Evolutionary conservation across 257 asterid genomes (phyloP), one percentile per base, ranked within the genome.

Genomic region (Ocimum tenuiflorum): DNA sequence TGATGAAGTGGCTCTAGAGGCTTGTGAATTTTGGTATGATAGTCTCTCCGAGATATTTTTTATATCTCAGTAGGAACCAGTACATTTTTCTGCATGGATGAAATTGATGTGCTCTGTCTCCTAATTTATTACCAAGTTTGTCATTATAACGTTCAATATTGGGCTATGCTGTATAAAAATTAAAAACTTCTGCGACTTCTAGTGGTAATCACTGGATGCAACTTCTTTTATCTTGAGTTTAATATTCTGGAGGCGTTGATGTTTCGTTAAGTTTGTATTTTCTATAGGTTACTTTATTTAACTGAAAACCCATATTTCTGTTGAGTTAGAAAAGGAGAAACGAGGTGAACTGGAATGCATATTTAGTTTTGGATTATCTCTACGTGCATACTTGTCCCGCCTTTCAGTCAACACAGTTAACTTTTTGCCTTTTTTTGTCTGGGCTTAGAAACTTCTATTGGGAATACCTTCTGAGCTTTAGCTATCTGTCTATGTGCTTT

Each of bases 1-100:
- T 65, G 95, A 90, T 8, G 99, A 94, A 74, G 97, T 90, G 82
- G 89, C 99, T 70, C 95, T 94, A 17, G 99, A 94, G 81, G 91
- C 99, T 54, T 94, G 99, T 85, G 99, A 94, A 83, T 90, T 94
- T 79, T 94, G 99, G 99, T 94, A 83, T 60, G 6, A 42, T 60
- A 22, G 27, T 51, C 11, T 46, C 47, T 9, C 46, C 46, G 17
- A 15, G 11, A 46, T 18, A 67, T 41, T 12, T 67, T 58, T 18
- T 66, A 10, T 27, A 20, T 29, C 64, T 61, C 33, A 41, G 58
- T 83, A 82, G 87, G 81, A 82, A 42, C 90, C 81, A 67, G 57
- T 76, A 65, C 60, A 82, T 78, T 75, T 78, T 42, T 58, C 17
- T 39, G 50, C 10, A 14, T 31, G 49, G 57, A 45, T 54, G 23